A percentile compares a stretch with the other conserved stretches of the same genome.
These are phyloP conservation scores for Caloboletus firmus DNA, from an alignment of 1,284 basidiomycete species.

Conservation along the genomic window DNA sequence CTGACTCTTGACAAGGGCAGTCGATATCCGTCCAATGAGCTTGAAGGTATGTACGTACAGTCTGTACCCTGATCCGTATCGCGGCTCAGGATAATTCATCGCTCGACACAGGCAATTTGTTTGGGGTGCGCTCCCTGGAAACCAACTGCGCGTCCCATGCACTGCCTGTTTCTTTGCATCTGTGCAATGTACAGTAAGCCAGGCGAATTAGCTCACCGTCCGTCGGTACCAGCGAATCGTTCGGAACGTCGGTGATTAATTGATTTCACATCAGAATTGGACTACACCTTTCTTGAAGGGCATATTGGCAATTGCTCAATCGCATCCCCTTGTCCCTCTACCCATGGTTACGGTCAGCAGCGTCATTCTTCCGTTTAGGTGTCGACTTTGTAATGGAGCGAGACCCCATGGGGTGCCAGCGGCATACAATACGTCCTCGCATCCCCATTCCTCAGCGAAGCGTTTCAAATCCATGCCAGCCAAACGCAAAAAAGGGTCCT, in stretches of 20 bases:
- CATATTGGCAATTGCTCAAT: neutral
- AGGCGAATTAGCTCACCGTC: neutral
- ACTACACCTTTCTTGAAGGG: neutral
- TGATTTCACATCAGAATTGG: conserved; percentile 1
- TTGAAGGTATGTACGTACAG: no score
- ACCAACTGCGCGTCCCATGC: neutral
- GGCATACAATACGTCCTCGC: neutral
- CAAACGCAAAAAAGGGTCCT: neutral
- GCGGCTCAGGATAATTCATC: conserved; percentile 8
- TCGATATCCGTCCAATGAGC: neutral
- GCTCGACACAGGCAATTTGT: neutral
- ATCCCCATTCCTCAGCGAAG: conserved; percentile 1
- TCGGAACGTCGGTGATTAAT: neutral
- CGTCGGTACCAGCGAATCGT: neutral
- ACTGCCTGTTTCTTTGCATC: neutral
- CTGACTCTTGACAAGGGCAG: neutral
- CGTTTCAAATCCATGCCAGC: conserved; percentile 2
- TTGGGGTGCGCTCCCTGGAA: neutral
- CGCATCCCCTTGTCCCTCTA: neutral
- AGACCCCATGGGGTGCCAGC: neutral
- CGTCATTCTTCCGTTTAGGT: neutral
- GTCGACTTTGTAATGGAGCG: neutral
- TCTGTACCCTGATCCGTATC: neutral
- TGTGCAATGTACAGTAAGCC: neutral
- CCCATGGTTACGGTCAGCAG: neutral